Conservation (phyloP, 306 rosid species). For the Medicago arabica region DNA sequence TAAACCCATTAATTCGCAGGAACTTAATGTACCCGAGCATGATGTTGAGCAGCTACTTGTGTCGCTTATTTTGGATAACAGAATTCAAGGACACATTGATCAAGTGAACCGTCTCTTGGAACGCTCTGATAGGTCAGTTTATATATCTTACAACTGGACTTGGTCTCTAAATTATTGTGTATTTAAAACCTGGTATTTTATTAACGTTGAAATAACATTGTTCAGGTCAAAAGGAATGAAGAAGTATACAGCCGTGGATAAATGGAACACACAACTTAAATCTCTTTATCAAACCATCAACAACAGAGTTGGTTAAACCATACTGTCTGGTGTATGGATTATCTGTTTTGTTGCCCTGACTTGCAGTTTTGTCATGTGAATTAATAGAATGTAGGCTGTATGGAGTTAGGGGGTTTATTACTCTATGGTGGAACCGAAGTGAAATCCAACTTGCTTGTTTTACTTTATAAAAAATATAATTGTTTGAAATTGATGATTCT, state of each 20-base stretch:
- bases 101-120: slow-evolving; percentile 95
- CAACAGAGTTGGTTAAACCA: slow-evolving; percentile 70
- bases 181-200: neutral
- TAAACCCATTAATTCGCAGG: slow-evolving; percentile 46
- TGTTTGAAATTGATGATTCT: slow-evolving; percentile 20
- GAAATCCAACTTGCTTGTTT: slow-evolving; percentile 39
- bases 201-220: slow-evolving; percentile 34
- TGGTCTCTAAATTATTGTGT: slow-evolving; percentile 1
- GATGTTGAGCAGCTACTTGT: slow-evolving; percentile 73
- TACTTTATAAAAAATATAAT: slow-evolving; percentile 32
- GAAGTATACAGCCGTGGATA: slow-evolving; percentile 87
- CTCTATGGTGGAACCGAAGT: slow-evolving; percentile 39
- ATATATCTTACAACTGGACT: slow-evolving; percentile 12
- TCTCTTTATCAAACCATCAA: slow-evolving; percentile 79
- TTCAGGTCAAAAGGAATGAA: slow-evolving; percentile 95
- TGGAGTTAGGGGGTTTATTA: slow-evolving; percentile 38
- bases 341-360: slow-evolving; percentile 34
- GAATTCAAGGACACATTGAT: slow-evolving; percentile 95
- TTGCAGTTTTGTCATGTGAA: slow-evolving; percentile 55
- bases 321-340: slow-evolving; percentile 16
- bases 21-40: slow-evolving; percentile 68
- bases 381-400: slow-evolving; percentile 32
- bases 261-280: slow-evolving; percentile 92
- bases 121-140: slow-evolving; percentile 77
- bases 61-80: slow-evolving; percentile 84